Evolutionary conservation across 805 yeast species (phyloP).

Genomic region (Clavispora fructus): DNA sequence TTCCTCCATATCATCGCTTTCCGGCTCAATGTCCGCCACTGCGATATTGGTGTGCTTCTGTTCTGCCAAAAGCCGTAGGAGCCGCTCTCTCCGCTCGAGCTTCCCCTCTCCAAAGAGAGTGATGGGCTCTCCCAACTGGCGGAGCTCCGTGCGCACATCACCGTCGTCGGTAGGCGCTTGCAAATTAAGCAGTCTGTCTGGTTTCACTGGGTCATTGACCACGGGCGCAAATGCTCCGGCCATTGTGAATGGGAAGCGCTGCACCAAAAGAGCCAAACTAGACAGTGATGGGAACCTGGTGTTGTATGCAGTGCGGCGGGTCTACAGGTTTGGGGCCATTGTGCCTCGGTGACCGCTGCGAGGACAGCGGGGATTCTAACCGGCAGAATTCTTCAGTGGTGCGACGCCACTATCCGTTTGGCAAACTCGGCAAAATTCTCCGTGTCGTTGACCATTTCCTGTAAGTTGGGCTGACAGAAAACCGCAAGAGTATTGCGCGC

Average conservation of each 20-base stretch:
- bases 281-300: neutral
- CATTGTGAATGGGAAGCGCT: slow-evolving; percentile 2
- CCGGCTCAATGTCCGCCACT: neutral
- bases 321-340: neutral
- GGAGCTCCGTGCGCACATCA: slow-evolving; percentile 49
- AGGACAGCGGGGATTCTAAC: too few relatives aligned
- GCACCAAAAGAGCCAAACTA: neutral
- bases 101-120: slow-evolving; percentile 55
- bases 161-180: slow-evolving; percentile 60
- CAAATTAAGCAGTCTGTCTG: neutral
- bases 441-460: slow-evolving; percentile 39
- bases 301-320: neutral
- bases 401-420: slow-evolving; percentile 28
- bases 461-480: slow-evolving; percentile 55
- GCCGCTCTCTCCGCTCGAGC: slow-evolving; percentile 55
- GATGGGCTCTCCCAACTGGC: slow-evolving; percentile 52
- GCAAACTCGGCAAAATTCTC: slow-evolving; percentile 50
- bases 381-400: neutral
- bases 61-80: slow-evolving; percentile 41
- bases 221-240: slow-evolving; percentile 10
- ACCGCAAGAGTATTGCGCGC: slow-evolving; percentile 56
- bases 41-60: slow-evolving; percentile 13
- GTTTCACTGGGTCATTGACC: slow-evolving; percentile 7
- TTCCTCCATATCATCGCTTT: slow-evolving; percentile 11
- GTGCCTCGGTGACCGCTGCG: too few relatives aligned